Evolutionary conservation across 1,284 basidiomycete genomes (phyloP).

Genomic region (Naganishia sp.): DNA sequence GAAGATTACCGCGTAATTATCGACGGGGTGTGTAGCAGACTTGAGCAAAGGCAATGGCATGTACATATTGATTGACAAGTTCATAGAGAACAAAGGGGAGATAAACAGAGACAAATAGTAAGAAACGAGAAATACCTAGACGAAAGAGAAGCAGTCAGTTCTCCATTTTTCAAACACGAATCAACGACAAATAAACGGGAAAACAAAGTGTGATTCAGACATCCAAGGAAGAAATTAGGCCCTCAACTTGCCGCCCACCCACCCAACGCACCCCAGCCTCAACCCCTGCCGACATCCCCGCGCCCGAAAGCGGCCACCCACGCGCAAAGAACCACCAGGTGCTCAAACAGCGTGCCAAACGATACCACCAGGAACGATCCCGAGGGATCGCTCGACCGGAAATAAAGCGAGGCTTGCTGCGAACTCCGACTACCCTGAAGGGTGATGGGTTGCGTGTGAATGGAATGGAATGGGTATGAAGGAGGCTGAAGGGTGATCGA

Average conservation of each 20-base stretch:
- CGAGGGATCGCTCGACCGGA: conserved; percentile 32
- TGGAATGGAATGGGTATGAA: conserved; percentile 10
- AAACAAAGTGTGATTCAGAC: conserved; percentile 46
- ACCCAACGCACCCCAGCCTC: conserved; percentile 32
- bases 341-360: conserved; percentile 43
- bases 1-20: too few species aligned
- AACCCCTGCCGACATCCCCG: conserved; percentile 28
- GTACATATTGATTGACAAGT: background rate
- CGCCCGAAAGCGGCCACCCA: conserved; percentile 41
- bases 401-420: conserved; percentile 27
- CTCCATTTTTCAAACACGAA: background rate
- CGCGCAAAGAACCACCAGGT: conserved; percentile 44
- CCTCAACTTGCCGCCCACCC: conserved; percentile 52
- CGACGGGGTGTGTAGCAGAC: too few species aligned
- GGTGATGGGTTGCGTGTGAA: conserved; percentile 7
- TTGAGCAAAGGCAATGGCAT: too few species aligned
- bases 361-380: conserved; percentile 39
- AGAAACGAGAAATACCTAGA: conserved; percentile 1
- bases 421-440: conserved; percentile 7
- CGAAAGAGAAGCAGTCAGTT: conserved; percentile 33
- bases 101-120: background rate
- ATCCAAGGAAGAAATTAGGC: conserved; percentile 56
- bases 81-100: background rate
- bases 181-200: background rate
- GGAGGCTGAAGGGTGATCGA: conserved; percentile 35